These are phyloP conservation scores for Gossypium gossypioides DNA, from an alignment of 441 rosid genomes.

Conservation along the genomic window DNA sequence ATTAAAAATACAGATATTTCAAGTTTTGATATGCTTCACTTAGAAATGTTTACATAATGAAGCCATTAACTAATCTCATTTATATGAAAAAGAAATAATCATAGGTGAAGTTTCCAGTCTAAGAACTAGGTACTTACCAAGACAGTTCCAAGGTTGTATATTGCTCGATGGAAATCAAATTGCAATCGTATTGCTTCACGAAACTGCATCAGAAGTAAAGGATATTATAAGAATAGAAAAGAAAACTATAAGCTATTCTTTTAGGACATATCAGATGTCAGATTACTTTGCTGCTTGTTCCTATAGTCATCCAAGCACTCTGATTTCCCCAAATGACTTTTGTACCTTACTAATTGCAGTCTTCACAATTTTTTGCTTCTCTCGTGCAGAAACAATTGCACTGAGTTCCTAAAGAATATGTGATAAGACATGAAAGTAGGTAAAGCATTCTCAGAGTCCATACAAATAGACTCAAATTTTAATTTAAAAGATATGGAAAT, in stretches of 20 bases:
- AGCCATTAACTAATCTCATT: constrained; percentile 1
- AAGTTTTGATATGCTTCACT: background rate
- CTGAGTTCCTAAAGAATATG: constrained; percentile 69
- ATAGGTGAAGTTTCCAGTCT: constrained; percentile 14
- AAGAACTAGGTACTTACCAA: constrained; percentile 44
- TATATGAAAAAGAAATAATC: background rate
- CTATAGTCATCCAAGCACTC: constrained; percentile 22
- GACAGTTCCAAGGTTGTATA: constrained; percentile 96
- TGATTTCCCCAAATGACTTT: constrained; percentile 26
- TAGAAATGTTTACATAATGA: background rate
- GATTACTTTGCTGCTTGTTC: constrained; percentile 24
- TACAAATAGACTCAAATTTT: background rate
- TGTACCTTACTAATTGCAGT: constrained; percentile 93
- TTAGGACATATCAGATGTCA: constrained; percentile 14
- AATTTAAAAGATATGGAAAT: constrained; percentile 4
- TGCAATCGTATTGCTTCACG: constrained; percentile 92
- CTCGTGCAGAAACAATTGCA: constrained; percentile 90
- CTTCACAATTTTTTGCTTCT: constrained; percentile 83
- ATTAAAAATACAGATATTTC: constrained; percentile 5
- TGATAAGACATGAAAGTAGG: constrained; percentile 12
- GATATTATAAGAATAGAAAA: constrained; percentile 20
- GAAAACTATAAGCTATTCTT: background rate
- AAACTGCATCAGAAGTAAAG: constrained; percentile 46
- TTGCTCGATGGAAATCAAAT: constrained; percentile 95
- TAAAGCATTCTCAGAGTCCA: background rate